A percentile compares a stretch with the other conserved stretches of the same genome.
phyloP scores from a whole-genome alignment of 768 basidiomycete genomes.

The Boletellus sp. region DNA sequence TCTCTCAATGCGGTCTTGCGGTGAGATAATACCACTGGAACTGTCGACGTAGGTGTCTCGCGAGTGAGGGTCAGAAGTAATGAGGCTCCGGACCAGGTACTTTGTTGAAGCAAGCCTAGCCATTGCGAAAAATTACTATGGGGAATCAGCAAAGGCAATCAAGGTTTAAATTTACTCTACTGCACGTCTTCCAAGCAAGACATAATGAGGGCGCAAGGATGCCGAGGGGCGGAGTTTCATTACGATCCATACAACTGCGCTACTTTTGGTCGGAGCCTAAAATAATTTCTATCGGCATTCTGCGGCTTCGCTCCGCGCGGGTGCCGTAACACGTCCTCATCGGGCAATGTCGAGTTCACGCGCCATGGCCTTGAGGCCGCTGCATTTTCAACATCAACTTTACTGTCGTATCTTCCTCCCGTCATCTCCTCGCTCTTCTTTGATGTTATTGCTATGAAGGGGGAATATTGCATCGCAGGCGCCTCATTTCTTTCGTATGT shows the following conservation, averaged over 20 bases:
- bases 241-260: neutral
- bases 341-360: conserved; percentile 7
- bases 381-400: conserved; percentile 19
- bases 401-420: conserved; percentile 15
- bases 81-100: conserved; percentile 18
- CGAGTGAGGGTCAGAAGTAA: conserved; percentile 27
- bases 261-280: conserved; percentile 16
- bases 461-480: conserved; percentile 71
- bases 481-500: conserved; percentile 72
- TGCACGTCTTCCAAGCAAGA: conserved; percentile 20
- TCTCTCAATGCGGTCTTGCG: conserved; percentile 50
- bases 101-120: conserved; percentile 24
- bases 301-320: conserved; percentile 6
- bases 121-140: conserved; percentile 17
- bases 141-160: conserved; percentile 2
- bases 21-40: conserved; percentile 25
- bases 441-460: conserved; percentile 47
- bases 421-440: conserved; percentile 17
- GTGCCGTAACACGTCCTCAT: conserved; percentile 8
- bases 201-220: neutral
- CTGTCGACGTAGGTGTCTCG: conserved; percentile 29
- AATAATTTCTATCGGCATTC: conserved; percentile 6
- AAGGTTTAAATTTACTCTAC: conserved; percentile 10
- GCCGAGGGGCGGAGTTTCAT: conserved; percentile 2
- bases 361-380: conserved; percentile 22